Conservation (phyloP, 1,284 basidiomycete genomes). For the Calocybe gambosa region DNA sequence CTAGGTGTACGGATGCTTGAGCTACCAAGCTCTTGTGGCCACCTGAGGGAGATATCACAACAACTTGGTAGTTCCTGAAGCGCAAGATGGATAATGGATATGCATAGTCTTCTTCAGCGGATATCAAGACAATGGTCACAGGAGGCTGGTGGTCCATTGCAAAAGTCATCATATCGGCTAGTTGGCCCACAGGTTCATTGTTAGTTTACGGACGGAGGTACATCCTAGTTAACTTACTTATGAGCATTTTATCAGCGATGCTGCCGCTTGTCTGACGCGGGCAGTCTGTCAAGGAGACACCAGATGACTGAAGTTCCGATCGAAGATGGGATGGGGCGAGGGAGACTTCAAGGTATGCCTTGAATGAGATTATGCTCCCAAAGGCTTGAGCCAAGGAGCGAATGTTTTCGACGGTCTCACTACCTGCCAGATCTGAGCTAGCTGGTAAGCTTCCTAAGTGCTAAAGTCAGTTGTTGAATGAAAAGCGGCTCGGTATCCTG, state of each 20-base stretch:
- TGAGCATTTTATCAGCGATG: conserved; percentile 48
- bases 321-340: conserved; percentile 32
- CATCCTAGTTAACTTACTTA: conserved; percentile 26
- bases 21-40: conserved; percentile 42
- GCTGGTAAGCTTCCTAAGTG: conserved; percentile 47
- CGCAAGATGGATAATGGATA: conserved; percentile 51
- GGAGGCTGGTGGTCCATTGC: conserved; percentile 50
- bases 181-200: too few relatives aligned
- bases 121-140: conserved; percentile 48
- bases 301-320: conserved; percentile 55
- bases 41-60: conserved; percentile 41
- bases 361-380: conserved; percentile 30
- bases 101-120: conserved; percentile 54
- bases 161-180: conserved; percentile 56
- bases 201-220: neutral
- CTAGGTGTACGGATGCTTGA: conserved; percentile 48
- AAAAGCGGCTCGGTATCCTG: conserved; percentile 15
- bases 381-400: conserved; percentile 25
- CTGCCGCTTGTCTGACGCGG: conserved; percentile 53
- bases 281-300: conserved; percentile 52
- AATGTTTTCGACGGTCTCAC: conserved; percentile 26
- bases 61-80: conserved; percentile 42
- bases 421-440: conserved; percentile 31
- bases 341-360: conserved; percentile 36
- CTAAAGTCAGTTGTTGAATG: neutral